Evolutionary conservation across 345 rosid genomes (phyloP).

Genomic region (Syzygium aqueum): DNA sequence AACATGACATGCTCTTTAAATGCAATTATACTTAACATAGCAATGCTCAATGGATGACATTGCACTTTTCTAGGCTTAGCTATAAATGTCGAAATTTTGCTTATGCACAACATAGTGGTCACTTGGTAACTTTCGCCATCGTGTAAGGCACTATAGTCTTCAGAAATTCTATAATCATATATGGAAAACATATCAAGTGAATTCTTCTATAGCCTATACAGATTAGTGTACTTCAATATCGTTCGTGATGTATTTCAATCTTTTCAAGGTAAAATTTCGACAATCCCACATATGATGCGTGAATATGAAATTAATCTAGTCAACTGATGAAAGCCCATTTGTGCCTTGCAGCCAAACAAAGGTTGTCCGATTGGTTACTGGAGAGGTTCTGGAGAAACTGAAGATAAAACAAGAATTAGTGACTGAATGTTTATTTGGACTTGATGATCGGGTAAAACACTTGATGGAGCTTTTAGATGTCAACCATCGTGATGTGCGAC

Average conservation of each 20-base stretch:
- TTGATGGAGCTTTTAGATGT: not conserved
- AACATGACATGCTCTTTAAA: too few species aligned
- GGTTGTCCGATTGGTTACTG: accelerated
- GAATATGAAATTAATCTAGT: not conserved
- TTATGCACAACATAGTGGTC: too few species aligned
- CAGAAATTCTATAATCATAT: too few species aligned
- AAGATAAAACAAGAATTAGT: not conserved
- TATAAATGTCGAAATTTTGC: too few species aligned
- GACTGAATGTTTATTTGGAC: not conserved
- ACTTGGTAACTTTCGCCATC: too few species aligned
- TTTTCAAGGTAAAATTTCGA: not conserved
- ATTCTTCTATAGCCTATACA: too few species aligned
- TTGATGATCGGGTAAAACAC: not conserved
- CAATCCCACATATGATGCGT: not conserved
- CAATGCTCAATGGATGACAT: too few species aligned
- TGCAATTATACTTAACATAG: too few species aligned
- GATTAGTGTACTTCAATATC: not conserved
- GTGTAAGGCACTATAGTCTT: too few species aligned
- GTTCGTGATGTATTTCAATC: not conserved
- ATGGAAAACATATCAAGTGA: too few species aligned
- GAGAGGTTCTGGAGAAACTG: not conserved
- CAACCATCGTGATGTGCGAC: not conserved
- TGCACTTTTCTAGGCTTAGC: too few species aligned
- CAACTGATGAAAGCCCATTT: not conserved
- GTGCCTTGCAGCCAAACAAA: accelerated